Evolutionary conservation across 441 rosid species (phyloP).

Genomic region (Mallotus japonicus): DNA sequence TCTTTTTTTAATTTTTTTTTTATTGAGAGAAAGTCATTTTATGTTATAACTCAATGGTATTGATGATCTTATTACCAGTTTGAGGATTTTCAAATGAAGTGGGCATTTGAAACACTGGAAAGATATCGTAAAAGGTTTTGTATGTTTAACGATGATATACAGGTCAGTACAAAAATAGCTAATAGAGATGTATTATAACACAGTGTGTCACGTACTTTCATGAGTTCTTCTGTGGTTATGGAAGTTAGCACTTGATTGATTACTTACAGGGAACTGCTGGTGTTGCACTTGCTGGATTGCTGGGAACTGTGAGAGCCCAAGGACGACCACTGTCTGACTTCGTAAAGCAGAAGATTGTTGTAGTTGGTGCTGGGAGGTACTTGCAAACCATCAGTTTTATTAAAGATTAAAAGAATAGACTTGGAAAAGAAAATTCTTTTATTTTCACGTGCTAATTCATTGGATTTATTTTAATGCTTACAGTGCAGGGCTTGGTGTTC

Average conservation of each 20-base stretch:
- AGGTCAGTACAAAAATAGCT: conserved; percentile 50
- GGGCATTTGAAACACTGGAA: conserved; percentile 95
- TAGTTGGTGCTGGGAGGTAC: conserved; percentile 99
- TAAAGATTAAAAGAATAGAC: not conserved
- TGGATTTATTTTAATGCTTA: conserved; percentile 27
- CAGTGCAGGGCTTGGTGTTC: conserved; percentile 98
- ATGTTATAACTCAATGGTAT: conserved; percentile 28
- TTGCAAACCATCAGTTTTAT: conserved; percentile 18
- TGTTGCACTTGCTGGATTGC: conserved; percentile 96
- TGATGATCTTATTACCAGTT: conserved; percentile 47
- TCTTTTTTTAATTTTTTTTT: conserved; percentile 20
- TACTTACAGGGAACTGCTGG: conserved; percentile 92
- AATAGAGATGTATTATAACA: conserved; percentile 10
- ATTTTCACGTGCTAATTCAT: conserved; percentile 14
- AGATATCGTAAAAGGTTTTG: conserved; percentile 85
- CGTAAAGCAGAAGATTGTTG: conserved; percentile 89
- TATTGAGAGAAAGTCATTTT: conserved; percentile 22
- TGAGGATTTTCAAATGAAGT: conserved; percentile 96
- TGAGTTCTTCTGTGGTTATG: conserved; percentile 13
- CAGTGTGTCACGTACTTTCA: not conserved
- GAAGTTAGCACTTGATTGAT: conserved; percentile 24
- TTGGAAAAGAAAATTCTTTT: conserved; percentile 7
- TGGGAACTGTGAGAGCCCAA: conserved; percentile 96
- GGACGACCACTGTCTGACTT: conserved; percentile 81
- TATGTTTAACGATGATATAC: conserved; percentile 99